phyloP scores from a whole-genome alignment of 2,329 filamentous ascomycete genomes.

The Aspergillus eucalypticola region DNA sequence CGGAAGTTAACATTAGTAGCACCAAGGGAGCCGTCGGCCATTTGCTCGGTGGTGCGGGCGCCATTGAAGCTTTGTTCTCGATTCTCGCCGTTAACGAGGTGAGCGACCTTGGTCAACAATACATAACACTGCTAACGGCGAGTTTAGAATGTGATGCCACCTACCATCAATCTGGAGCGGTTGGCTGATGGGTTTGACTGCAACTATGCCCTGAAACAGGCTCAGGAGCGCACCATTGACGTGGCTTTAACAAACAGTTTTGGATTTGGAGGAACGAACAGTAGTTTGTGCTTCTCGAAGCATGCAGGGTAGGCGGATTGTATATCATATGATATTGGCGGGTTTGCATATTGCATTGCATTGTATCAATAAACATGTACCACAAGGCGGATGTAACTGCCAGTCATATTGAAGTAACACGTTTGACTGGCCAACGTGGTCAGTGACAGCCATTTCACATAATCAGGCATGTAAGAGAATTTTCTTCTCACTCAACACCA shows the following conservation, averaged over 20 bases:
- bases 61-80: slow-evolving; percentile 84
- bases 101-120: slow-evolving; percentile 33
- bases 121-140: neutral
- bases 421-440: neutral
- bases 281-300: slow-evolving; percentile 71
- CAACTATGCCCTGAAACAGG: slow-evolving; percentile 75
- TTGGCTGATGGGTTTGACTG: slow-evolving; percentile 69
- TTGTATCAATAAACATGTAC: slow-evolving; percentile 10
- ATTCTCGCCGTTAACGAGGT: slow-evolving; percentile 78
- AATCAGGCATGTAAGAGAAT: neutral
- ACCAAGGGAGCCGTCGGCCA: slow-evolving; percentile 94
- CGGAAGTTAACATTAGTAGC: slow-evolving; percentile 79
- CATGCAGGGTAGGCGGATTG: slow-evolving; percentile 9
- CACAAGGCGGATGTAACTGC: neutral
- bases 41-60: slow-evolving; percentile 85
- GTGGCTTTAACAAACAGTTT: slow-evolving; percentile 93
- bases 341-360: neutral
- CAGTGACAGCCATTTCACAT: neutral
- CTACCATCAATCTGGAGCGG: slow-evolving; percentile 77
- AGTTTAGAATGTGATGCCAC: slow-evolving; percentile 71
- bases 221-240: slow-evolving; percentile 69
- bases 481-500: neutral
- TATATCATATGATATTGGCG: neutral
- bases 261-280: slow-evolving; percentile 96
- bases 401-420: neutral